Evolutionary conservation across 139 green algal species (phyloP).

Genomic region (Mychonastes homosphaera): DNA sequence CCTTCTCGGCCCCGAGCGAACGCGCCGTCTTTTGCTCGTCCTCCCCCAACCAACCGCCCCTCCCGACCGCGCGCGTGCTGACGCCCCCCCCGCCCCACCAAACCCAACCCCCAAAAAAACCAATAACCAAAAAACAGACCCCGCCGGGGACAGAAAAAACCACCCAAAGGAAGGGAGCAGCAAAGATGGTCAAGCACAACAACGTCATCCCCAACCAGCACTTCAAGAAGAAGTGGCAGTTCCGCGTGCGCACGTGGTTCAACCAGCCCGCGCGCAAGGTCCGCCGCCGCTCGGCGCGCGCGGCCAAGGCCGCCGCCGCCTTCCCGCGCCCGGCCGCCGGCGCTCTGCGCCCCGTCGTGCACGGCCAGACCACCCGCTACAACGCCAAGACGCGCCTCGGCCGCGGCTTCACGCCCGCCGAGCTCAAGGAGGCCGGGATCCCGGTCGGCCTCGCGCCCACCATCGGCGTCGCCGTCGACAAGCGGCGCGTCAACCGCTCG

Average conservation of each 20-base stretch:
- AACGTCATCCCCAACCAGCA: slow-evolving; percentile 83
- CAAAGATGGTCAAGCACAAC: slow-evolving; percentile 78
- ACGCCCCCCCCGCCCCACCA: too few relatives aligned
- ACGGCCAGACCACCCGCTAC: slow-evolving; percentile 86
- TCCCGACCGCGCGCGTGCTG: too few relatives aligned
- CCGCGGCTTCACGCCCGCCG: slow-evolving; percentile 91
- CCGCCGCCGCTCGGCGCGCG: slow-evolving; percentile 71
- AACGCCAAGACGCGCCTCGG: slow-evolving; percentile 88
- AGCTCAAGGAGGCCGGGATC: slow-evolving; percentile 98
- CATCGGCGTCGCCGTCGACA: slow-evolving; percentile 95
- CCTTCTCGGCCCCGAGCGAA: too few relatives aligned
- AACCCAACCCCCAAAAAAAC: too few relatives aligned
- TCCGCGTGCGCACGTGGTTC: slow-evolving; percentile 94
- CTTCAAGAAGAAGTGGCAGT: slow-evolving; percentile 93
- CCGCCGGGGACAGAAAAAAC: too few relatives aligned
- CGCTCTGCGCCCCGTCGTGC: slow-evolving; percentile 79
- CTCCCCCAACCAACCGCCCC: too few relatives aligned
- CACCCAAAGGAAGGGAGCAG: slow-evolving; percentile 13
- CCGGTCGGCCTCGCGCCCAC: slow-evolving; percentile 77
- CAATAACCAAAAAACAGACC: too few relatives aligned
- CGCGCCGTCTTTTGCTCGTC: too few relatives aligned
- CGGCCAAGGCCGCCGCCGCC: slow-evolving; percentile 75
- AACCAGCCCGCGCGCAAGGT: slow-evolving; percentile 96
- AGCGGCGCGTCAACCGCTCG: slow-evolving; percentile 73
- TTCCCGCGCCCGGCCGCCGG: slow-evolving; percentile 90